Evolutionary conservation across 192 early-diverging fungal genomes (phyloP), one percentile per base, ranked within the genome.

Genomic region (Diversispora eburnea): DNA sequence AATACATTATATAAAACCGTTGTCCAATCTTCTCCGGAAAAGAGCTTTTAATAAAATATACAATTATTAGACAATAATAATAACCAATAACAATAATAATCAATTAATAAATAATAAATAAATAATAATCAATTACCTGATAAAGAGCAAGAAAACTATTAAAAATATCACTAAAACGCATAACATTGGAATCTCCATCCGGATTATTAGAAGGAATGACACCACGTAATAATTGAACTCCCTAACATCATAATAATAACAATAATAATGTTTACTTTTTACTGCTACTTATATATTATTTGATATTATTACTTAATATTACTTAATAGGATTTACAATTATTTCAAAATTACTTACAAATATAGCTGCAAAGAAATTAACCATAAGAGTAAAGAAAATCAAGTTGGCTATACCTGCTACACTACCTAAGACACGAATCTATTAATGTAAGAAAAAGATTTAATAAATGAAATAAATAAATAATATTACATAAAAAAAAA

Each of bases 1-100:
- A 87, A 86, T 17, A 75, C 79, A 60, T 73, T 77, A 63, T 87
- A 88, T 8, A 88, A 70, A 49, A 88, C 80, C 33, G 78, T 81
- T 0, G 86, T 85, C 87, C 87, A 88, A 64, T 88, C 79, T 65
- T 85, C 86, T 56, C 86, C 86, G 22, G 87, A 88, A 64, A 88
- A 88, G 3, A 88, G 62, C 84, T 87, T 64, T 20, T 60, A 33
- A 65, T 17, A 49, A 45, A 57, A 75, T 57, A 39, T n/a, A 52
- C 12, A 42, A 74, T 20, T 8, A 58, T 22, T 22, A 41, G 43
- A 1, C 61, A 45, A 46, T 19, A 1, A 33, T 33, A 33, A 33
- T 33, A 33, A 33, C 25, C 25, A 0, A 45, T 33, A 22, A 39
- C 0, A 45, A 19, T 3, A 41, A 17, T 22, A n/a, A 54, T 1